These are phyloP conservation scores for Lipomyces kockii DNA, from an alignment of 805 yeast species.

Conservation along the genomic window DNA sequence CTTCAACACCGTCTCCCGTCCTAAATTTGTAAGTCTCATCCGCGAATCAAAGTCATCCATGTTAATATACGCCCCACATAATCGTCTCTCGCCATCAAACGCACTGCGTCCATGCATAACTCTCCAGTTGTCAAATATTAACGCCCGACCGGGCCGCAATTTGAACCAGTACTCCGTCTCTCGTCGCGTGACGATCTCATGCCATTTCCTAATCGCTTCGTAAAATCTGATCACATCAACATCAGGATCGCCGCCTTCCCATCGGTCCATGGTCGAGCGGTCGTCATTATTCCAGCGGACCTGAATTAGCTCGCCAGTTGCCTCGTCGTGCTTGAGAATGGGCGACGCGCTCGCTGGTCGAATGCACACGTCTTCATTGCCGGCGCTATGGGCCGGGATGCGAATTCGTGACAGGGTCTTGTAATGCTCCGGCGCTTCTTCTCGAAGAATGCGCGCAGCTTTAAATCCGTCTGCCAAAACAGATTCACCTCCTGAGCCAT, in stretches of 20 bases:
- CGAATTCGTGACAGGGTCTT: conserved; percentile 55
- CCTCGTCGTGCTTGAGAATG: conserved; percentile 57
- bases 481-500: conserved; percentile 69
- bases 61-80: conserved; percentile 75
- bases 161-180: conserved; percentile 60
- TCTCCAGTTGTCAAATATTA: conserved; percentile 73
- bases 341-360: conserved; percentile 63
- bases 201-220: conserved; percentile 63
- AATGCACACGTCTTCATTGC: conserved; percentile 65
- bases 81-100: conserved; percentile 67
- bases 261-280: conserved; percentile 61
- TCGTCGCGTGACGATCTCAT: conserved; percentile 54
- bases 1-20: conserved; percentile 49
- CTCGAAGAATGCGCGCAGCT: conserved; percentile 57
- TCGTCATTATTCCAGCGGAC: conserved; percentile 76
- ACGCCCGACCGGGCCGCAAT: conserved; percentile 65
- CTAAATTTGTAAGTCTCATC: conserved; percentile 53
- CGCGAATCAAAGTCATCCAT: conserved; percentile 66
- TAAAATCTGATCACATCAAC: conserved; percentile 57
- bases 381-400: conserved; percentile 76
- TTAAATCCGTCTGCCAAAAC: conserved; percentile 69
- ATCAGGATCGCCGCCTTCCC: conserved; percentile 49
- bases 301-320: conserved; percentile 58
- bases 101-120: conserved; percentile 70
- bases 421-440: conserved; percentile 56